A percentile compares a stretch with the other conserved stretches of the same genome.
Evolutionary conservation across 2,329 filamentous ascomycete genomes (phyloP).

Genomic region (Fusarium tjaetaba): DNA sequence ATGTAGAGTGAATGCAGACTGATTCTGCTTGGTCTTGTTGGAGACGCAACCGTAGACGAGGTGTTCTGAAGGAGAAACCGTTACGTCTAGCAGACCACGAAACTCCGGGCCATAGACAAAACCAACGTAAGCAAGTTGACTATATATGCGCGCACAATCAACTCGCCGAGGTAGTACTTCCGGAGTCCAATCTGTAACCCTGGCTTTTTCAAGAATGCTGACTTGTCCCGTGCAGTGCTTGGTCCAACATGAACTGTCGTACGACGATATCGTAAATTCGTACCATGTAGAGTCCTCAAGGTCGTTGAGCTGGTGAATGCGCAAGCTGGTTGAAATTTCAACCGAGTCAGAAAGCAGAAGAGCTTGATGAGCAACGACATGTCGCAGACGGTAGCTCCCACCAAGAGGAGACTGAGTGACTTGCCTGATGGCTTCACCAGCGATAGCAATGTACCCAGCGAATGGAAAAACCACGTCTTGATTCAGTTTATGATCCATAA

Average conservation of each 20-base stretch:
- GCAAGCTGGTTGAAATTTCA: constrained; percentile 15
- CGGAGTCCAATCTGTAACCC: not conserved
- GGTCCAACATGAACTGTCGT: constrained; percentile 11
- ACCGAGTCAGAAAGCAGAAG: not conserved
- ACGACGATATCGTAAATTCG: constrained; percentile 13
- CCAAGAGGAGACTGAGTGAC: not conserved
- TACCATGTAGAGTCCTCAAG: constrained; percentile 17
- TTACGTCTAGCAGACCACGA: not conserved
- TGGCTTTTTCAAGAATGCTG: not conserved
- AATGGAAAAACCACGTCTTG: constrained; percentile 38
- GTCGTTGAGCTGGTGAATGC: constrained; percentile 8
- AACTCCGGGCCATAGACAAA: constrained; percentile 9
- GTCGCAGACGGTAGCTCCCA: not conserved
- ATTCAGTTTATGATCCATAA: constrained; percentile 51
- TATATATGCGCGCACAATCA: not conserved
- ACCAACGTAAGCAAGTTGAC: not conserved
- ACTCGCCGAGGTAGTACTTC: not conserved
- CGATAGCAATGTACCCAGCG: constrained; percentile 52
- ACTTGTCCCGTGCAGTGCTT: constrained; percentile 23
- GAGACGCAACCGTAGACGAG: not conserved
- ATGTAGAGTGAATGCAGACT: constrained; percentile 6
- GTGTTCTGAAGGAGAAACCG: not conserved
- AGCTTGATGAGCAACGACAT: constrained; percentile 6
- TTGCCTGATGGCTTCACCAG: constrained; percentile 50
- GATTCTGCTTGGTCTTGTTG: not conserved